Evolutionary conservation across 306 rosid genomes (phyloP).

Genomic region (Cicer cuneatum): DNA sequence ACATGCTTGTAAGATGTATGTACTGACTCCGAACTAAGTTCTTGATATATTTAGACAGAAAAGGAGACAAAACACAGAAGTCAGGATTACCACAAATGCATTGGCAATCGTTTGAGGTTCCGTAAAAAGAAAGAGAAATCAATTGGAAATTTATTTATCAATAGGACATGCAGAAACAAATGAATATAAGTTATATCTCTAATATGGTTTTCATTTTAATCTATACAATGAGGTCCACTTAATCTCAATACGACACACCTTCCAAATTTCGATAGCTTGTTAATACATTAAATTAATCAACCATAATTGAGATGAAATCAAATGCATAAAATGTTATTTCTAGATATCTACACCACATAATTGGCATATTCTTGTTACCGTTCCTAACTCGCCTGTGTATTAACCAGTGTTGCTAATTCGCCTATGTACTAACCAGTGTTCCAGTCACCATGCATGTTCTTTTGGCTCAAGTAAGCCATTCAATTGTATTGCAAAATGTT

Average conservation of each 20-base stretch:
- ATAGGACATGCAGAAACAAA: conserved; percentile 11
- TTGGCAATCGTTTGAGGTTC: not conserved
- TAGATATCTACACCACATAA: too few relatives aligned
- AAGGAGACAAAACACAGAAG: not conserved
- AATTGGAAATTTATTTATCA: not conserved
- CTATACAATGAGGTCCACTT: not conserved
- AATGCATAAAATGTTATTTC: too few relatives aligned
- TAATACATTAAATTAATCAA: too few relatives aligned
- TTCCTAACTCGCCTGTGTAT: too few relatives aligned
- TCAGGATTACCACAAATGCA: not conserved
- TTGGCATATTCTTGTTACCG: too few relatives aligned
- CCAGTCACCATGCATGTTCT: too few relatives aligned
- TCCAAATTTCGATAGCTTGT: too few relatives aligned
- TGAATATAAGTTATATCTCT: conserved; percentile 1
- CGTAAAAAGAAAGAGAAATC: not conserved
- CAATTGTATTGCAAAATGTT: too few relatives aligned
- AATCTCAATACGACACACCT: not conserved
- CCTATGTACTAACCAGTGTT: too few relatives aligned
- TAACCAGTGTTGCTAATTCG: too few relatives aligned
- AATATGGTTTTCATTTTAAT: not conserved
- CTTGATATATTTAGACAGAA: conserved; percentile 7
- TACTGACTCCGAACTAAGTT: conserved; percentile 5
- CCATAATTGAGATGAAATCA: too few relatives aligned
- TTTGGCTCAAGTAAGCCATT: too few relatives aligned
- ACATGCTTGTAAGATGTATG: conserved; percentile 61